A percentile compares a stretch with the other conserved stretches of the same genome.
These are phyloP conservation scores for Puccinia horiana DNA, from an alignment of 1,284 basidiomycete genomes.

Conservation along the genomic window DNA sequence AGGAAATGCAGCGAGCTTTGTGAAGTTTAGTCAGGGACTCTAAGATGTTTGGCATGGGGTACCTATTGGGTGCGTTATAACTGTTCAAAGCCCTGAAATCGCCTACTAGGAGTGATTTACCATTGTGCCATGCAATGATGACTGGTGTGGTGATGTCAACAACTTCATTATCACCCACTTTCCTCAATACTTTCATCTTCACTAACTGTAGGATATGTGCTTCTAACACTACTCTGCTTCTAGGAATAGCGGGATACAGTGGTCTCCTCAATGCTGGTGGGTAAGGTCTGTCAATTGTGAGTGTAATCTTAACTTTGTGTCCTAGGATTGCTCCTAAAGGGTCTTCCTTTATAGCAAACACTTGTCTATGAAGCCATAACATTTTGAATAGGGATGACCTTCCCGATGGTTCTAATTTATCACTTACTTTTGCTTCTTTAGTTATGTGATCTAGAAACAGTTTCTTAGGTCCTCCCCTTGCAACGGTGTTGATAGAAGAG, in stretches of 20 bases:
- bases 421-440: background rate
- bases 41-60: slow-evolving; percentile 16
- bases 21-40: too few species aligned
- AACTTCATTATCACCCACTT: slow-evolving; percentile 18
- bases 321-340: background rate
- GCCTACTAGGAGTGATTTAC: background rate
- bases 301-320: background rate
- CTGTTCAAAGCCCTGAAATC: slow-evolving; percentile 24
- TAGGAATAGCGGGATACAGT: slow-evolving; percentile 16
- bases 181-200: background rate
- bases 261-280: slow-evolving; percentile 1
- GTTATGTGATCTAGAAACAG: background rate
- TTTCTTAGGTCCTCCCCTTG: background rate
- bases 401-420: background rate
- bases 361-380: background rate
- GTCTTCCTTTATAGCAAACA: background rate
- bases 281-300: background rate
- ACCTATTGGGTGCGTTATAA: background rate
- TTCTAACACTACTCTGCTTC: background rate
- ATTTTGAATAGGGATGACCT: background rate
- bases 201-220: background rate
- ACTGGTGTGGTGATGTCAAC: slow-evolving; percentile 25
- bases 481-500: too few species aligned
- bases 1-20: too few species aligned
- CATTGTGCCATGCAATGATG: background rate